Conservation (phyloP, 768 basidiomycete species). For the Trametes gibbosa region DNA sequence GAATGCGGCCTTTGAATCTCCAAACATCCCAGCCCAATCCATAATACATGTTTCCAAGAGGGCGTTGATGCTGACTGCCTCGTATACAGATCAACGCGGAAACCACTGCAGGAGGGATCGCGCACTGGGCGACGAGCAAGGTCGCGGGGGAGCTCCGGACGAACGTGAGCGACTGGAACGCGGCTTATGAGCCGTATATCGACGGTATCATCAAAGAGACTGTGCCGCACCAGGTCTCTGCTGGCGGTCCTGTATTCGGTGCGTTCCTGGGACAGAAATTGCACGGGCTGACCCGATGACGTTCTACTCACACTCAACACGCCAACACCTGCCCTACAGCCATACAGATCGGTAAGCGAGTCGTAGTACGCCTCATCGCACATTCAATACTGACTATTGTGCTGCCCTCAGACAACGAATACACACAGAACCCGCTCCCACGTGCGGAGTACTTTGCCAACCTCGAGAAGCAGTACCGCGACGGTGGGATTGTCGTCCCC, state of each 20-base stretch:
- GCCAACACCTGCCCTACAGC: constrained; percentile 33
- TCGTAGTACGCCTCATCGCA: constrained; percentile 15
- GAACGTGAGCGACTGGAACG: constrained; percentile 66
- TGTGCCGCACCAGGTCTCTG: constrained; percentile 61
- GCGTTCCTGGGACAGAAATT: too few relatives aligned
- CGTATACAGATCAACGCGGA: constrained; percentile 71
- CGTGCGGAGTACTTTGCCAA: constrained; percentile 26
- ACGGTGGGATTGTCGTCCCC: constrained; percentile 42
- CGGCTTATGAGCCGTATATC: constrained; percentile 73
- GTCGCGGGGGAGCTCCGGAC: constrained; percentile 70
- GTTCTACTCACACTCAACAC: too few relatives aligned
- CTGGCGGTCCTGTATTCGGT: constrained; percentile 77
- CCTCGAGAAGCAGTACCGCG: constrained; percentile 22
- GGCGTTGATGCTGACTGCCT: neutral
- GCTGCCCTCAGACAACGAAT: constrained; percentile 66
- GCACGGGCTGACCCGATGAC: neutral
- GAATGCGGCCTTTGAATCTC: too few relatives aligned
- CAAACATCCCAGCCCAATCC: too few relatives aligned
- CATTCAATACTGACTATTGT: neutral
- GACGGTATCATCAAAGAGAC: constrained; percentile 60
- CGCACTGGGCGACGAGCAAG: constrained; percentile 68
- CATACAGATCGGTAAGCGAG: constrained; percentile 50
- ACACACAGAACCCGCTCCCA: constrained; percentile 47
- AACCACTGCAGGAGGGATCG: constrained; percentile 72
- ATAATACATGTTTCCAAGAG: neutral